Evolutionary conservation across 257 asterid species (phyloP).

Genomic region (Salvia hispanica): DNA sequence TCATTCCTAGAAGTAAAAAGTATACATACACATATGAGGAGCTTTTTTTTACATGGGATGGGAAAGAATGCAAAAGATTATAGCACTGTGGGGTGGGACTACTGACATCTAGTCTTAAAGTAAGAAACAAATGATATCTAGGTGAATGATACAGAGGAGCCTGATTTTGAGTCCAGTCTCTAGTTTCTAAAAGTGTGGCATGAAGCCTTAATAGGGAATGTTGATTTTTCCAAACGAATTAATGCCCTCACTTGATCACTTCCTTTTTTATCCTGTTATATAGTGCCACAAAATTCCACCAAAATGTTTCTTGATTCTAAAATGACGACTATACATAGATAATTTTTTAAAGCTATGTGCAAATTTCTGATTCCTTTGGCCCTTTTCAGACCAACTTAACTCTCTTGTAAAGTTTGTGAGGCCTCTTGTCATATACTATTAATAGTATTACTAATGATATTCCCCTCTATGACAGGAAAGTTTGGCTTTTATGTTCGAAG

Average conservation of each 20-base stretch:
- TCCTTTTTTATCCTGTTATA: conserved; percentile 16
- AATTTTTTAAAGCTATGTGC: neutral
- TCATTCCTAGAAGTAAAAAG: neutral
- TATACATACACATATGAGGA: conserved; percentile 17
- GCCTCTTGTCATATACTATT: conserved; percentile 23
- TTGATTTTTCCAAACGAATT: neutral
- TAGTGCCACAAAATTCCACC: conserved; percentile 12
- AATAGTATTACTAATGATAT: conserved; percentile 34
- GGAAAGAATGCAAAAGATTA: conserved; percentile 23
- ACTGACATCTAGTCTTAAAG: neutral
- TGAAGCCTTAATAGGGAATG: conserved; percentile 20
- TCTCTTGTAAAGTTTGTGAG: conserved; percentile 9
- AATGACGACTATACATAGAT: neutral
- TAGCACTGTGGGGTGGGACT: conserved; percentile 14
- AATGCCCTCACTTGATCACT: neutral
- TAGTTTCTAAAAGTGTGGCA: conserved; percentile 20
- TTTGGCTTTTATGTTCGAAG: conserved; percentile 97
- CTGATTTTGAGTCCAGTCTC: conserved; percentile 17
- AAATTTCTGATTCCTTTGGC: conserved; percentile 22
- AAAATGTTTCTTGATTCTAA: conserved; percentile 19
- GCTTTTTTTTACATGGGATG: neutral
- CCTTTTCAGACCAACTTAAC: conserved; percentile 23
- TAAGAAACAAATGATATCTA: neutral
- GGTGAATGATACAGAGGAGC: conserved; percentile 11
- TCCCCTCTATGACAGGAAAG: conserved; percentile 68